These are phyloP conservation scores for Lecanicillium sp. DNA, from an alignment of 2,329 filamentous ascomycete species.

Conservation along the genomic window DNA sequence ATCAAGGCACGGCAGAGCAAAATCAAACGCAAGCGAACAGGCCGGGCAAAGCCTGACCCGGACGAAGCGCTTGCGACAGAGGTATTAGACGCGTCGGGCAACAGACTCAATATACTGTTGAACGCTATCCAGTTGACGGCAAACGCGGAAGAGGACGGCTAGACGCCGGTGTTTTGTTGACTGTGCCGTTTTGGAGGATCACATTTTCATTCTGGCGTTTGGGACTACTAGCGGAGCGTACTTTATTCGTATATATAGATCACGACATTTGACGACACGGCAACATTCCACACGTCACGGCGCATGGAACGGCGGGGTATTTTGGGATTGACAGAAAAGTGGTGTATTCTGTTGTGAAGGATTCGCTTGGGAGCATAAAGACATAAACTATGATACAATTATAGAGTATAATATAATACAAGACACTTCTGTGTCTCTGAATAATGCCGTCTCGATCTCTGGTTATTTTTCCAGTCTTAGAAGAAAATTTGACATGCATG, in stretches of 20 bases:
- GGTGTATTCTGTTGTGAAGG: neutral
- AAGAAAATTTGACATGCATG: too few relatives aligned
- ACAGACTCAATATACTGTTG: conserved; percentile 36
- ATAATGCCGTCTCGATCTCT: neutral
- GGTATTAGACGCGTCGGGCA: conserved; percentile 38
- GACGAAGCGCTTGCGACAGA: conserved; percentile 37
- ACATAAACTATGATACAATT: conserved; percentile 9
- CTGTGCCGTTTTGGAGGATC: neutral
- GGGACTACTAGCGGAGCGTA: too few relatives aligned
- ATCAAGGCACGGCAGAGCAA: conserved; percentile 45
- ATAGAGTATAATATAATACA: conserved; percentile 4
- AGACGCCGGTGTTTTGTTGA: too few relatives aligned
- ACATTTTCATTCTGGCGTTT: neutral
- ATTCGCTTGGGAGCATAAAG: neutral
- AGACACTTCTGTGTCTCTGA: neutral
- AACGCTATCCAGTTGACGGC: conserved; percentile 26
- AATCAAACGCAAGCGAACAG: conserved; percentile 34
- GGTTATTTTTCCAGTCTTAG: neutral
- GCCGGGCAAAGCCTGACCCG: conserved; percentile 27
- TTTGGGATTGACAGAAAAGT: neutral
- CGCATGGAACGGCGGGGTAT: neutral
- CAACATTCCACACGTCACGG: neutral
- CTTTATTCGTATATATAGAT: too few relatives aligned
- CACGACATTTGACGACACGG: neutral
- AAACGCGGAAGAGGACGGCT: conserved; percentile 16